A percentile compares a stretch with the other conserved stretches of the same genome.
Evolutionary conservation across 2,329 filamentous ascomycete genomes (phyloP).

Genomic region (Fusarium ambrosium): DNA sequence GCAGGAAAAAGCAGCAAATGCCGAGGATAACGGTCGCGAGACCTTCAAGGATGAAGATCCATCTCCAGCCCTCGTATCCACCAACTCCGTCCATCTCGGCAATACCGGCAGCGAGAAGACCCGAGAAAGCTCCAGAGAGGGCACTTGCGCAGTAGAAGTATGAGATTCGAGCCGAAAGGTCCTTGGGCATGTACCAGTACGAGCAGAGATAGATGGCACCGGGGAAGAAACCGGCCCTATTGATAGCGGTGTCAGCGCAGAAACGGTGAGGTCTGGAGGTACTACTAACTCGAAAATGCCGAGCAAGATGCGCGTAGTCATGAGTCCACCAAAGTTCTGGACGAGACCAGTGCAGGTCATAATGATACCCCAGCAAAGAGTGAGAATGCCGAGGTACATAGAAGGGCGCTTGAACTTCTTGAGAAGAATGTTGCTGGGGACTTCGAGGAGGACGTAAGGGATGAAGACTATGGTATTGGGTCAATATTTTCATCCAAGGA

Average conservation of each 20-base stretch:
- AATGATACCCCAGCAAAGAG: conserved; percentile 70
- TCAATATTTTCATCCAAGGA: background rate
- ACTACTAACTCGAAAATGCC: conserved; percentile 70
- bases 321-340: conserved; percentile 69
- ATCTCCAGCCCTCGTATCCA: conserved; percentile 52
- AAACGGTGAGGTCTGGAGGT: background rate
- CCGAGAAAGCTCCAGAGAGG: conserved; percentile 79
- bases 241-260: background rate
- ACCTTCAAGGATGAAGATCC: conserved; percentile 48
- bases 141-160: conserved; percentile 86
- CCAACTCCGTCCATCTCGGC: conserved; percentile 74
- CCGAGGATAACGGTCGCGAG: conserved; percentile 54
- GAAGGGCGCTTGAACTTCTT: conserved; percentile 45
- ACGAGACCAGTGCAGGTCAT: conserved; percentile 76
- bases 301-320: conserved; percentile 74
- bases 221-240: conserved; percentile 74
- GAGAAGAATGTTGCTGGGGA: conserved; percentile 47
- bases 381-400: conserved; percentile 39
- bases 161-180: conserved; percentile 79
- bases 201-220: conserved; percentile 81
- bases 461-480: conserved; percentile 31
- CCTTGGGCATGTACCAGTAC: conserved; percentile 82
- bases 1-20: conserved; percentile 59
- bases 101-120: conserved; percentile 76
- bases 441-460: conserved; percentile 42